Conservation (phyloP, 2,329 filamentous ascomycete species). For the Polytolypa hystricis region DNA sequence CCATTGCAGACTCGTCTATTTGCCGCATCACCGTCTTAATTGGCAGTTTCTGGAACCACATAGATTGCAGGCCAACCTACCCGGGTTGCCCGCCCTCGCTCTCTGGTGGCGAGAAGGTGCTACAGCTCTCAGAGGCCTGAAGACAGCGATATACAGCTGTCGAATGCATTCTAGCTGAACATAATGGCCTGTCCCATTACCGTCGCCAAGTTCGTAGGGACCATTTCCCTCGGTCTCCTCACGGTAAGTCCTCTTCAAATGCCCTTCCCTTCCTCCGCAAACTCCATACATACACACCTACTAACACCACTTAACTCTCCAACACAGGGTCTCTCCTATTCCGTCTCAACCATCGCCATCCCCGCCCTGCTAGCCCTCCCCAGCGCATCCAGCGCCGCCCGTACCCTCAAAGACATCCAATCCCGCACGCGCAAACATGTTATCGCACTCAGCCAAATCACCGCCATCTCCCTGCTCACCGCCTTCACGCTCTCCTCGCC, state of each 20-base stretch:
- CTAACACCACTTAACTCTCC: conserved; percentile 1
- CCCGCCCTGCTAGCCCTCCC: conserved; percentile 73
- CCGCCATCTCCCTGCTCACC: conserved; percentile 60
- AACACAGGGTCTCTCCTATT: conserved; percentile 73
- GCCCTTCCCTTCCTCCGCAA: conserved; percentile 6
- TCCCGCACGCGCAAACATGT: conserved; percentile 54
- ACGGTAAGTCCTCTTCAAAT: conserved; percentile 51
- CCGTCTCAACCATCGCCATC: conserved; percentile 64
- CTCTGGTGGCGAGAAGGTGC: too few species aligned
- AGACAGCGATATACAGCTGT: too few species aligned
- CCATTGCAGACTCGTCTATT: too few species aligned
- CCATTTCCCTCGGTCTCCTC: conserved; percentile 73
- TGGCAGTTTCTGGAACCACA: too few species aligned
- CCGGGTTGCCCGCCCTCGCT: too few species aligned
- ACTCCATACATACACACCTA: not conserved
- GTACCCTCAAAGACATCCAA: conserved; percentile 59
- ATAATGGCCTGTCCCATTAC: conserved; percentile 60
- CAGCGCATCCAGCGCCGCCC: conserved; percentile 58
- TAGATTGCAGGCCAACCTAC: too few species aligned
- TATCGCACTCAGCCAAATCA: conserved; percentile 55
- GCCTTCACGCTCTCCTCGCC: conserved; percentile 68
- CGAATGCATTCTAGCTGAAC: too few species aligned
- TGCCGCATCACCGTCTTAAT: too few species aligned
- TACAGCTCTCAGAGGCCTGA: too few species aligned
- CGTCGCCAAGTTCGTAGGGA: conserved; percentile 84